Percentiles rank a stretch among this genome's conserved stretches.
phyloP scores from a whole-genome alignment of 2,329 filamentous ascomycete genomes.

The Blastomyces percursus region DNA sequence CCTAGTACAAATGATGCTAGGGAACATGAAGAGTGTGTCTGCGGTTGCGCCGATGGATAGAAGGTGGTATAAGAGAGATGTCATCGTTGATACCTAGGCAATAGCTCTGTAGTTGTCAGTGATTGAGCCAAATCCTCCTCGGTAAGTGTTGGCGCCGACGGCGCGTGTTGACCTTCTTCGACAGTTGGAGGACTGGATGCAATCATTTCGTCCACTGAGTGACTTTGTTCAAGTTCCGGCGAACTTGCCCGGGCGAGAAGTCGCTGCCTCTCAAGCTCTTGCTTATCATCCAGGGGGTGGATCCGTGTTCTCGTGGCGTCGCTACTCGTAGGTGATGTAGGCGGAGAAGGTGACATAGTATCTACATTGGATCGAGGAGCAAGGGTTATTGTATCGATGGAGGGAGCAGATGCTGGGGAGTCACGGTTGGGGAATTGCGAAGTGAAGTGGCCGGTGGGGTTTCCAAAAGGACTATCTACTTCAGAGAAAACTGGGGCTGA shows the following conservation, averaged over 20 bases:
- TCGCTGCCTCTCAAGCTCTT: slow-evolving; percentile 58
- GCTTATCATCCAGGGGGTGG: slow-evolving; percentile 56
- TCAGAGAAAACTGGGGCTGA: slow-evolving; percentile 36
- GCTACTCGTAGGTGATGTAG: slow-evolving; percentile 32
- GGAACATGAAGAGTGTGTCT: neutral
- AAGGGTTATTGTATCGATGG: slow-evolving; percentile 22
- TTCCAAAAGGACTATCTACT: slow-evolving; percentile 39
- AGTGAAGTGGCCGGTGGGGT: neutral
- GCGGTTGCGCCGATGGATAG: neutral
- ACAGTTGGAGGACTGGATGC: neutral
- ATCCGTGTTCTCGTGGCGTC: neutral
- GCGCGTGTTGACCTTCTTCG: neutral
- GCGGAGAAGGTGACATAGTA: neutral
- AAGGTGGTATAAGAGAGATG: neutral
- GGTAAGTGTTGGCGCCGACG: slow-evolving; percentile 41
- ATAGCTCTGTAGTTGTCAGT: slow-evolving; percentile 29
- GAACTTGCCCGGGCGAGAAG: slow-evolving; percentile 55
- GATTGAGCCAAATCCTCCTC: slow-evolving; percentile 42
- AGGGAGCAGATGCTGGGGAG: slow-evolving; percentile 19
- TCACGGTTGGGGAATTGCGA: neutral
- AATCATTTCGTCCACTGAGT: slow-evolving; percentile 12
- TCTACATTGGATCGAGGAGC: slow-evolving; percentile 6
- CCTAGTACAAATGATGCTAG: neutral
- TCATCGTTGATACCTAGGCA: slow-evolving; percentile 37
- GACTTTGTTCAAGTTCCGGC: slow-evolving; percentile 28